Evolutionary conservation across 139 green algal species (phyloP), one percentile per base, ranked within the genome.

Genomic region (Tetraselmis chui): DNA sequence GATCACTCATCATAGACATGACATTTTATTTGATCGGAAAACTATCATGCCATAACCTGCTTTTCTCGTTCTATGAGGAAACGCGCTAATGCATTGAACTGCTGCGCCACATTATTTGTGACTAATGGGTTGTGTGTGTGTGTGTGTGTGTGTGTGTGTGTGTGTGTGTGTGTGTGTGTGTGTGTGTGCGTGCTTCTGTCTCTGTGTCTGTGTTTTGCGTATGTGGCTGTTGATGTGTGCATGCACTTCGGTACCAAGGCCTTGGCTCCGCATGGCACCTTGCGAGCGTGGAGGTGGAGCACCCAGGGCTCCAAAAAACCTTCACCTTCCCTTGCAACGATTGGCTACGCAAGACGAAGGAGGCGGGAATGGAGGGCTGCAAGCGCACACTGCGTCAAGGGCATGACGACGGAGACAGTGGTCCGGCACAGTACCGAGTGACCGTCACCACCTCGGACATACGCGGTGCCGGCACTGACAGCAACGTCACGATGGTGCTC

Each of bases 311-410:
- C 2, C 31, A 58, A 32, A 86, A 85, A 77, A 85, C 83, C 0
- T 91, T 79, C 81, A 85, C 88, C 81, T 91, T 91, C 81, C 77
- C 83, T 0, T 89, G 85, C 83, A 89, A 89, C 59, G 81, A 82
- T 32, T 91, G 87, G 87, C 83, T 91, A 32, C 76, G 45, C 45
- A 77, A 77, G 74, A 31, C 25, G 2, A 29, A 77, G 26, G n/a
- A 77, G 74, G 45, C 45, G 45, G 28, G 18, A 2, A 31, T 45
- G 28, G 18, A 1, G 2, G 28, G 29, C 76, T 25, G 28, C 18
- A 59, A 29, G 28, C 76, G 76, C 18, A 67, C 45, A 18, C 45
- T 67, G 11, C 45, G 45, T 67, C 45, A 79, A 32, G 76, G 45
- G 45, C 45, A 67, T 18, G 45, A 67, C 45, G 45, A 18, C 45